These are phyloP conservation scores for Zygnema circumcarinatum DNA, from an alignment of 139 green algal genomes.

Conservation along the genomic window DNA sequence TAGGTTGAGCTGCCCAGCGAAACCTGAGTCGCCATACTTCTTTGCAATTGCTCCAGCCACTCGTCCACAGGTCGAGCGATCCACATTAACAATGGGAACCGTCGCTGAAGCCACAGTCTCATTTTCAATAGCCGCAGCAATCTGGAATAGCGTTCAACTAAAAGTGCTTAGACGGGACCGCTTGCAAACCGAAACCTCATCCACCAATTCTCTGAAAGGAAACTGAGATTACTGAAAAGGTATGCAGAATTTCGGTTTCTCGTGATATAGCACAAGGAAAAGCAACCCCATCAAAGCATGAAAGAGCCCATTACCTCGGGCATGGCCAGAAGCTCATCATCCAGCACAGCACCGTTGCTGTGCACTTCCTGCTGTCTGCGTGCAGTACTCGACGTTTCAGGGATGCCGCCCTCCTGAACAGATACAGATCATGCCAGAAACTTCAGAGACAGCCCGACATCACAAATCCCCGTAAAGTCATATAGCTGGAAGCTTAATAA, in stretches of 20 bases:
- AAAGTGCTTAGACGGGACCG: no score
- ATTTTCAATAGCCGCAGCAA: constrained; percentile 71
- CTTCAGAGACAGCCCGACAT: no score
- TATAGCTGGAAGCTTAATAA: no score
- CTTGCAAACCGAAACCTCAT: no score
- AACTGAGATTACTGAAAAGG: no score
- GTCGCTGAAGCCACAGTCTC: constrained; percentile 64
- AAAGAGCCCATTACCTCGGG: constrained; percentile 78
- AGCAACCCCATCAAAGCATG: no score
- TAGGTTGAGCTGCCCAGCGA: constrained; percentile 79
- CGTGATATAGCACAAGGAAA: no score
- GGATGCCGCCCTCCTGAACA: background rate
- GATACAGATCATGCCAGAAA: no score
- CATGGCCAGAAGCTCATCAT: constrained; percentile 92
- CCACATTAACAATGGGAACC: constrained; percentile 85
- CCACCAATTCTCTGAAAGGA: no score
- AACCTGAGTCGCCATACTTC: constrained; percentile 83
- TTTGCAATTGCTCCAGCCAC: constrained; percentile 86
- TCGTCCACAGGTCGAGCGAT: constrained; percentile 83
- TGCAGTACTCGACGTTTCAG: constrained; percentile 63
- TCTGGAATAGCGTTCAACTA: constrained; percentile 47
- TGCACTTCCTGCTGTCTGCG: constrained; percentile 62
- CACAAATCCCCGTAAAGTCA: no score
- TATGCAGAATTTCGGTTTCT: no score
- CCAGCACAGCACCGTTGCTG: constrained; percentile 73